Evolutionary conservation across 306 rosid genomes (phyloP), one percentile per base, ranked within the genome.

Genomic region (Castanospermum australe): DNA sequence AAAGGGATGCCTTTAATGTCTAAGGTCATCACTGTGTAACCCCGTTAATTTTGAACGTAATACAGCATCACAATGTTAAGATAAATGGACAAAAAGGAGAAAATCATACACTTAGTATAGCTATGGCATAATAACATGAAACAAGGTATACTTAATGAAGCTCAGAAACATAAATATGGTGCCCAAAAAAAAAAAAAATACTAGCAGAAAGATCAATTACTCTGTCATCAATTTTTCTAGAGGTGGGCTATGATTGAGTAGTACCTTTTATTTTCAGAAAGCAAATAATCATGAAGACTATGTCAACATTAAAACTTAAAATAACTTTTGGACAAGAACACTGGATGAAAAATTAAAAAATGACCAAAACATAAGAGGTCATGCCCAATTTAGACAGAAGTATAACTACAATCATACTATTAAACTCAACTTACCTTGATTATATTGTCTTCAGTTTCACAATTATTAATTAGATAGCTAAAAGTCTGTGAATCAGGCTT

Each of bases 401-500:
- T 33, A 75, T 65, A 64, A 60, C 62, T 81, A 79, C 30, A 50
- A 71, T 57, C 24, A n/a, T 17, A 79, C 55, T 51, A 65, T 52
- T 18, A 70, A 73, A 71, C 77, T 55, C 54, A 42, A 73, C 56
- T 54, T 88, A 91, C 98, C 93, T 70, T 88, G 72, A 76, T 55
- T 69, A 92, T 86, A 81, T 88, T 92, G 45, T 91, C 90, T 82
- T 88, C 93, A 5, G 85, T 73, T n/a, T 85, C 77, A 82, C 90
- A 88, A 69, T 91, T 87, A 80, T 54, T 17, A 61, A 95, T 86
- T 81, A 95, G 79, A 85, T 85, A 76, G 88, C 85, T 70, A 85
- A 83, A 92, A 44, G 99, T 91, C 6, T 28, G 71, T 61, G 92
- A 87, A 92, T 95, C 96, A 82, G 97, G 98, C 45, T 85, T 70